phyloP scores from a whole-genome alignment of 345 rosid species.

The Gossypium bickii region DNA sequence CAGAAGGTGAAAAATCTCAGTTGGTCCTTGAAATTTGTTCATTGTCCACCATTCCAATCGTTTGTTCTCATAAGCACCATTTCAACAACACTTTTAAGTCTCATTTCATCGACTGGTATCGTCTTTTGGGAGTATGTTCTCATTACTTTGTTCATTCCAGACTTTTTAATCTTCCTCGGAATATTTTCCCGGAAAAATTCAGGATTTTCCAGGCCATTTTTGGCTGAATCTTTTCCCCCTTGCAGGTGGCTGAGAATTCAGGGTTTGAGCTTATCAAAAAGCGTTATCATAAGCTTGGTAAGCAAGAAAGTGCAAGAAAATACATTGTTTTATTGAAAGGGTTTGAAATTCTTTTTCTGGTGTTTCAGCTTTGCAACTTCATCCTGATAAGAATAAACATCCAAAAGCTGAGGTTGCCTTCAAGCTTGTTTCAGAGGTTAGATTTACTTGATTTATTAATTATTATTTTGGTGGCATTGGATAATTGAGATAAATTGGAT shows the following conservation, averaged over 20 bases:
- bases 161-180: not conserved
- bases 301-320: not conserved
- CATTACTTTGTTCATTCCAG: not conserved
- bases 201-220: not conserved
- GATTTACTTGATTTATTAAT: constrained; percentile 12
- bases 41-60: constrained; percentile 36
- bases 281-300: constrained; percentile 76
- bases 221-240: constrained; percentile 9
- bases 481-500: not conserved
- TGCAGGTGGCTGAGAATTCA: constrained; percentile 72
- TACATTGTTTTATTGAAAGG: not conserved
- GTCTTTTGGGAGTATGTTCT: constrained; percentile 66
- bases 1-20: constrained; percentile 36
- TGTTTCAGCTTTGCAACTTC: constrained; percentile 74
- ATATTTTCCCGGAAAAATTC: not conserved
- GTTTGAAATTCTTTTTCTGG: not conserved
- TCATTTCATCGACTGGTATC: constrained; percentile 88
- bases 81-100: constrained; percentile 15
- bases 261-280: constrained; percentile 49
- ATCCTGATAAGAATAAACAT: constrained; percentile 88
- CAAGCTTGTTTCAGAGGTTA: constrained; percentile 88
- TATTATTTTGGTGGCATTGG: constrained; percentile 1
- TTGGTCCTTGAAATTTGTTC: constrained; percentile 62
- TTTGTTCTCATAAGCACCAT: constrained; percentile 44
- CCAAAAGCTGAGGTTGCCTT: constrained; percentile 84